These are phyloP conservation scores for Trametes cinnabarina DNA, from an alignment of 768 basidiomycete species.

Conservation along the genomic window DNA sequence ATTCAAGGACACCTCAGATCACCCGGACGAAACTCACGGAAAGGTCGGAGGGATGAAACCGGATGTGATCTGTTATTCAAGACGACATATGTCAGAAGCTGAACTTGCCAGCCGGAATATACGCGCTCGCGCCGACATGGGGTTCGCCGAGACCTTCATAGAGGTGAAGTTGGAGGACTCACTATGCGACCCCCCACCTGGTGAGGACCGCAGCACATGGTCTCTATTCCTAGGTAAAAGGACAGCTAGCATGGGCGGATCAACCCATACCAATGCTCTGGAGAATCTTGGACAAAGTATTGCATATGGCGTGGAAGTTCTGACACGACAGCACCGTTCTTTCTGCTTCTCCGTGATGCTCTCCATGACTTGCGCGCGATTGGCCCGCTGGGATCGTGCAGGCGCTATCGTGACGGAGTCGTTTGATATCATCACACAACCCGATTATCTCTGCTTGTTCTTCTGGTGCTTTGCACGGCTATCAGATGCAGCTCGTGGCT, in stretches of 20 bases:
- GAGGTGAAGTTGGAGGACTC: neutral
- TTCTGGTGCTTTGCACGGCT: slow-evolving; percentile 30
- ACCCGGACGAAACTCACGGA: neutral
- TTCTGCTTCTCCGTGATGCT: slow-evolving; percentile 32
- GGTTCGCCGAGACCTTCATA: neutral
- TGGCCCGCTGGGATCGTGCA: slow-evolving; percentile 35
- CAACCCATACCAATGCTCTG: neutral
- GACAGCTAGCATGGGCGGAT: neutral
- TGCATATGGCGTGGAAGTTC: neutral
- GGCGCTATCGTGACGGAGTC: slow-evolving; percentile 31
- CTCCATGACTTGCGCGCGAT: slow-evolving; percentile 25
- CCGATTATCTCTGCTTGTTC: slow-evolving; percentile 28
- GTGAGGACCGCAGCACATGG: neutral
- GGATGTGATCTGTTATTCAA: neutral
- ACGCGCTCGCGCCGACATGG: neutral
- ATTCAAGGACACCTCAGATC: neutral
- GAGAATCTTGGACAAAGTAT: neutral
- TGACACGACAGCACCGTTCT: slow-evolving; percentile 30
- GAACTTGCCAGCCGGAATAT: neutral
- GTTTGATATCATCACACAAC: slow-evolving; percentile 27
- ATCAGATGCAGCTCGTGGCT: slow-evolving; percentile 21
- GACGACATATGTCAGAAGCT: neutral
- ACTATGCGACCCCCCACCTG: neutral
- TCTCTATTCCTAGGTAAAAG: neutral
- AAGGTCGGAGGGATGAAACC: neutral